Evolutionary conservation across 768 basidiomycete genomes (phyloP).

Genomic region (Boletus pseudopeckii): DNA sequence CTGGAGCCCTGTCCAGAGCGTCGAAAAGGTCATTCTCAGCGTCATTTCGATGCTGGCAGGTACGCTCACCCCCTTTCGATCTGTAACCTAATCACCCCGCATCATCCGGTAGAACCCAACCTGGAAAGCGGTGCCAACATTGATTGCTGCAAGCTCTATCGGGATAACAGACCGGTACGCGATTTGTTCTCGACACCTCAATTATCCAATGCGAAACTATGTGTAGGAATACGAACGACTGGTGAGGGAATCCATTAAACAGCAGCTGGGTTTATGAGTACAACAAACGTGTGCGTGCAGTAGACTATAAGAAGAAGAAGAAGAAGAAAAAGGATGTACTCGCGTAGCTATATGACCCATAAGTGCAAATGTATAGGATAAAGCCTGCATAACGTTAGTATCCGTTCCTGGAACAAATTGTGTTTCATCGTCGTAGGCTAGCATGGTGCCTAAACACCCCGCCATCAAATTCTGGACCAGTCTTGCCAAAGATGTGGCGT

Average conservation of each 20-base stretch:
- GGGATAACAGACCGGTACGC: conserved; percentile 70
- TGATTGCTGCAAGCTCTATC: conserved; percentile 94
- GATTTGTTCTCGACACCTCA: neutral
- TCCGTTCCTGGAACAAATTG: neutral
- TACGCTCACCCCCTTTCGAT: conserved; percentile 31
- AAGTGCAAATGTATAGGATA: neutral
- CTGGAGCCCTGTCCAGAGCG: conserved; percentile 98
- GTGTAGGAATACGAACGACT: conserved; percentile 80
- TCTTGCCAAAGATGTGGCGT: conserved; percentile 77
- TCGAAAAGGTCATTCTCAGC: conserved; percentile 94
- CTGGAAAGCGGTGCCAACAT: conserved; percentile 97
- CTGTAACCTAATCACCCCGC: neutral
- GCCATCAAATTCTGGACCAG: conserved; percentile 36
- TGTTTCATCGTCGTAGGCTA: conserved; percentile 6
- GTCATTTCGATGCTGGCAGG: conserved; percentile 98
- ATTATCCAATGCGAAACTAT: conserved; percentile 1
- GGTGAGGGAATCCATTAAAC: conserved; percentile 77
- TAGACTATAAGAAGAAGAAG: conserved; percentile 11
- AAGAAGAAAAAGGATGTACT: conserved; percentile 1
- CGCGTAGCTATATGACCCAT: conserved; percentile 3
- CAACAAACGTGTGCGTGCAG: conserved; percentile 3
- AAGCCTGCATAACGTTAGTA: neutral
- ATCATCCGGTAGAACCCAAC: conserved; percentile 71
- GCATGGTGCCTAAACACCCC: conserved; percentile 45
- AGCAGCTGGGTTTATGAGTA: conserved; percentile 74